Conservation (phyloP, 2,329 filamentous ascomycete species). For the Fusarium buharicum region DNA sequence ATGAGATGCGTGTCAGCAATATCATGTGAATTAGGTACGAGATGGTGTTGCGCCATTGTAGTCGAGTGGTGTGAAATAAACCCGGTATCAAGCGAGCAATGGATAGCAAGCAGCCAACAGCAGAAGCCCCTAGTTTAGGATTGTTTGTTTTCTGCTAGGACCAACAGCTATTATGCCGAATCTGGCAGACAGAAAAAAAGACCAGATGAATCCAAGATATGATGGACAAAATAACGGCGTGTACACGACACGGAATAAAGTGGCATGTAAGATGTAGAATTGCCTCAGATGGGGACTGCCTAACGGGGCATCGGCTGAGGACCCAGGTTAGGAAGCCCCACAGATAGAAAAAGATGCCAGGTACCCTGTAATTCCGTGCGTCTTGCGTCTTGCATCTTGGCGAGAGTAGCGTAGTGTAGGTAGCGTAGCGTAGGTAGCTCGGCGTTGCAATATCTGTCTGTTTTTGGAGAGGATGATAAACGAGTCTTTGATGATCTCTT, state of each 20-base stretch:
- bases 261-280: conserved; percentile 42
- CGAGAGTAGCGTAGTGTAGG: not conserved
- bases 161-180: conserved; percentile 5
- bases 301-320: conserved; percentile 41
- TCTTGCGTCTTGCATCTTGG: conserved; percentile 28
- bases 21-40: conserved; percentile 39
- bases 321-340: conserved; percentile 40
- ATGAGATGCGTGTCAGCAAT: conserved; percentile 35
- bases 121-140: not conserved
- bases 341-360: conserved; percentile 27
- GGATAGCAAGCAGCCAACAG: conserved; percentile 1
- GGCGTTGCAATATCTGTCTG: not conserved
- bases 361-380: conserved; percentile 38
- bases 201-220: conserved; percentile 14
- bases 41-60: conserved; percentile 31
- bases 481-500: conserved; percentile 2
- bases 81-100: not conserved
- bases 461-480: conserved; percentile 4
- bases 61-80: conserved; percentile 27
- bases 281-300: conserved; percentile 39
- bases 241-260: conserved; percentile 1
- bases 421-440: not conserved
- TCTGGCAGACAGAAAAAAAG: conserved; percentile 3
- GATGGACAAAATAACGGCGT: conserved; percentile 14
- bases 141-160: not conserved